phyloP scores from a whole-genome alignment of 108 stramenopile genomes.

The Fragilariopsis cylindrus region DNA sequence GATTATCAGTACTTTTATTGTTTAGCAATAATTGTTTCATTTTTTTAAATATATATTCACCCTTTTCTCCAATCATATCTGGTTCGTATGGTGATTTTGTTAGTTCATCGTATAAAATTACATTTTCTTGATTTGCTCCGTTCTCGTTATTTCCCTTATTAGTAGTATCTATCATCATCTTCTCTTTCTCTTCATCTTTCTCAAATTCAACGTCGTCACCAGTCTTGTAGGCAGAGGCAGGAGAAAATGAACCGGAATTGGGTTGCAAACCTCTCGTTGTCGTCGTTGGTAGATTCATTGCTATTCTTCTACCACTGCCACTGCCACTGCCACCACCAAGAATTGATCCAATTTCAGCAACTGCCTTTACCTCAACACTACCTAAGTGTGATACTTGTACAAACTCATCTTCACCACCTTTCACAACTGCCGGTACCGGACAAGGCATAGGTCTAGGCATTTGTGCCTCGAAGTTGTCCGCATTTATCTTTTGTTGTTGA shows the following conservation, averaged over 20 bases:
- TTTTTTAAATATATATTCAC: conserved; percentile 22
- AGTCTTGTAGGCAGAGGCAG: neutral
- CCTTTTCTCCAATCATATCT: conserved; percentile 27
- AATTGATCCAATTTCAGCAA: neutral
- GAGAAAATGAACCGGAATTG: neutral
- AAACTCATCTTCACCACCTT: conserved; percentile 32
- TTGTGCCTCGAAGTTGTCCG: no score
- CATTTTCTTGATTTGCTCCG: neutral
- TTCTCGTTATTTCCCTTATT: neutral
- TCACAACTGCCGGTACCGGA: conserved; percentile 19
- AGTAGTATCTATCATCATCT: neutral
- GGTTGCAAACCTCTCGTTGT: neutral
- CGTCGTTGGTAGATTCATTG: neutral
- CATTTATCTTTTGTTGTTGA: no score
- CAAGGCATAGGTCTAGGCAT: neutral
- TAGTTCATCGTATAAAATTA: conserved; percentile 9
- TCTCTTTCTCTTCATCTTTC: neutral
- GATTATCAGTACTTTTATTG: neutral
- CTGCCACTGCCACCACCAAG: neutral
- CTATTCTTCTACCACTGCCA: neutral
- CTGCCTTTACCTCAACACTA: conserved; percentile 18
- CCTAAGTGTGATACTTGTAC: conserved; percentile 26
- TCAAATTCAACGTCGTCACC: neutral
- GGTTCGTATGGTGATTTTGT: conserved; percentile 38
- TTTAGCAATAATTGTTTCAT: conserved; percentile 24